phyloP scores from a whole-genome alignment of 1,284 basidiomycete species.

The Xerocomus minutiporus region DNA sequence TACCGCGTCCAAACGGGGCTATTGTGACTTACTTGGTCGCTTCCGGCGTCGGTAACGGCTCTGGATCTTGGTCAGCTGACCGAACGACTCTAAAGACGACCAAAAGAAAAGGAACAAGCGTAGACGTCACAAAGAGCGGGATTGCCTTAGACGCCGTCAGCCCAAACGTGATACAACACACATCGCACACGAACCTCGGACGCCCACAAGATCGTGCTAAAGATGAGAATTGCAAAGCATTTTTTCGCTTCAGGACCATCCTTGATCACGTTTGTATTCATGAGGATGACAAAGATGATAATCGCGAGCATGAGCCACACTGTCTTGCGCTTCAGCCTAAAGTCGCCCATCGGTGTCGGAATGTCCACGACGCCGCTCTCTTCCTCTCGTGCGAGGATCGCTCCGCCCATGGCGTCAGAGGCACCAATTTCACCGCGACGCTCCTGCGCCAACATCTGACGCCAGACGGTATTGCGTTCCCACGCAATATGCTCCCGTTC shows the following conservation, averaged over 20 bases:
- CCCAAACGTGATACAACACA: neutral
- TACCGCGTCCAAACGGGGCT: neutral
- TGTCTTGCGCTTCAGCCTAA: constrained; percentile 64
- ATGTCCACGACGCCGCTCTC: constrained; percentile 51
- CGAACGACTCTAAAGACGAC: constrained; percentile 84
- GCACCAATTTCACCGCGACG: constrained; percentile 57
- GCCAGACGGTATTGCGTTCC: constrained; percentile 95
- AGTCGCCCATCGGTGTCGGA: constrained; percentile 55
- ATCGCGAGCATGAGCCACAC: constrained; percentile 58
- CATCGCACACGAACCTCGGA: constrained; percentile 66
- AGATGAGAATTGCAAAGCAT: constrained; percentile 86
- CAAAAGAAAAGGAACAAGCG: constrained; percentile 85
- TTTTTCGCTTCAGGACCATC: constrained; percentile 78
- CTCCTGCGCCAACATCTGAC: constrained; percentile 93
- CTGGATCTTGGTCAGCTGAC: constrained; percentile 43
- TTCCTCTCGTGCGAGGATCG: constrained; percentile 50
- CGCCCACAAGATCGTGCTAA: constrained; percentile 95
- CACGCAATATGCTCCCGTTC: constrained; percentile 92
- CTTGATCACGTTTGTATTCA: constrained; percentile 56
- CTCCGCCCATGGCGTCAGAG: constrained; percentile 42
- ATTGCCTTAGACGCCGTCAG: constrained; percentile 64
- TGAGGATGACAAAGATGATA: constrained; percentile 52
- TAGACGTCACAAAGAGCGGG: constrained; percentile 93
- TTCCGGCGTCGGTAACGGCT: constrained; percentile 58
- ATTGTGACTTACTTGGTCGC: constrained; percentile 71